A percentile compares a stretch with the other conserved stretches of the same genome.
Conservation (phyloP, 2,329 filamentous ascomycete species). For the Stagonosporopsis cucurbitacearum region DNA sequence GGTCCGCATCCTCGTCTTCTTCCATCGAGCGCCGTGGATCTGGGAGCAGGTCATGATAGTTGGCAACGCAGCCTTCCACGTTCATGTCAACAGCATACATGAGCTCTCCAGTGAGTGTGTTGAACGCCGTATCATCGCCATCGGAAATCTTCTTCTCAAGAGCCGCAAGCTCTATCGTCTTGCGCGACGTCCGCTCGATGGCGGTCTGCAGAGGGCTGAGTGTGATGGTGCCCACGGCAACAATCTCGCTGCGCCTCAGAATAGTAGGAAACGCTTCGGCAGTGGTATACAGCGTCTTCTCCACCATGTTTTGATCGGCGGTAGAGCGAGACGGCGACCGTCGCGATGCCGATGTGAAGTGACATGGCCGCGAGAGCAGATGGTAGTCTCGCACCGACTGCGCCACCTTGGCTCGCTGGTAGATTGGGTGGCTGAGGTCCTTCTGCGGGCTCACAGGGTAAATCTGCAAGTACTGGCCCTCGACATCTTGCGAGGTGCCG, state of each 20-base stretch:
- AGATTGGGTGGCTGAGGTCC: conserved; percentile 81
- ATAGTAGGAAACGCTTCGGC: conserved; percentile 91
- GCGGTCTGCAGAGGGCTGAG: conserved; percentile 84
- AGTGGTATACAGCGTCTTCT: conserved; percentile 85
- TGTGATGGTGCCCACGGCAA: conserved; percentile 69
- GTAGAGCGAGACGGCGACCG: conserved; percentile 72
- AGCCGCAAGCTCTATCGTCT: conserved; percentile 81
- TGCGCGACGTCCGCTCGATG: conserved; percentile 86
- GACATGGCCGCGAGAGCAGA: conserved; percentile 75
- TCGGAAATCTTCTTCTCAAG: conserved; percentile 77
- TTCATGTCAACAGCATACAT: conserved; percentile 75
- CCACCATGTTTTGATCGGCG: conserved; percentile 74
- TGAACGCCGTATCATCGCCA: conserved; percentile 73
- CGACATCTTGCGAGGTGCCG: conserved; percentile 76
- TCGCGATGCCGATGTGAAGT: conserved; percentile 78
- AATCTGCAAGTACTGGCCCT: conserved; percentile 89
- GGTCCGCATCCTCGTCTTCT: conserved; percentile 35
- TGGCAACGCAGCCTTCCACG: conserved; percentile 77
- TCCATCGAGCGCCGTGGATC: conserved; percentile 48
- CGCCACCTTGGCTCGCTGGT: conserved; percentile 84
- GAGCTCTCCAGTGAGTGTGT: conserved; percentile 75
- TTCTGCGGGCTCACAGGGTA: conserved; percentile 82
- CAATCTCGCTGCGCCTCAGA: conserved; percentile 82
- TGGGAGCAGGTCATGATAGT: conserved; percentile 77
- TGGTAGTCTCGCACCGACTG: conserved; percentile 86